Conservation (phyloP, 1,284 basidiomycete species). For the Apiotrichum gamsii region DNA sequence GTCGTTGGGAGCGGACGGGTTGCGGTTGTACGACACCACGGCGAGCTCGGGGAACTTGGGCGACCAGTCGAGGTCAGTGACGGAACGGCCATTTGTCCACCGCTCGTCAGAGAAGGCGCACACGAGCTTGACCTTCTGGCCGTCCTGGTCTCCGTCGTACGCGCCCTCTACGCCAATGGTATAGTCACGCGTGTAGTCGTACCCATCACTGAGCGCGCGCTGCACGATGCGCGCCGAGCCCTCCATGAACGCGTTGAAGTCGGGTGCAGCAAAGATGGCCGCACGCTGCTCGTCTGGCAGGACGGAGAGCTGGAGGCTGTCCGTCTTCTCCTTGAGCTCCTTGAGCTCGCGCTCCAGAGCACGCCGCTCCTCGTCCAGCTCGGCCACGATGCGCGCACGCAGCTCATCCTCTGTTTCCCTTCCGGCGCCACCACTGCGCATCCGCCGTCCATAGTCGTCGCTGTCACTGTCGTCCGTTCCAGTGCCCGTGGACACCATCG, state of each 20-base stretch:
- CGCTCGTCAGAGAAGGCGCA: constrained; percentile 85
- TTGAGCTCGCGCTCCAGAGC: constrained; percentile 69
- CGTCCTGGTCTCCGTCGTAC: constrained; percentile 78
- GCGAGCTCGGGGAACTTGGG: constrained; percentile 95
- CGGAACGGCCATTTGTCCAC: constrained; percentile 81
- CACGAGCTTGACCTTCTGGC: constrained; percentile 74
- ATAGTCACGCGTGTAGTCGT: constrained; percentile 96
- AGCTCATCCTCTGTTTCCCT: constrained; percentile 64
- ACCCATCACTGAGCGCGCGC: constrained; percentile 88
- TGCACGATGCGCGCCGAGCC: constrained; percentile 92
- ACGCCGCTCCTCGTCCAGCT: constrained; percentile 56
- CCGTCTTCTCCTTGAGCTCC: constrained; percentile 71
- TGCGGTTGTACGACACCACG: constrained; percentile 94
- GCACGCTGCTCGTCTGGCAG: constrained; percentile 75
- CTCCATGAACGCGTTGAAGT: constrained; percentile 90
- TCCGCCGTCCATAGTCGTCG: constrained; percentile 15
- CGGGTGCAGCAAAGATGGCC: constrained; percentile 73
- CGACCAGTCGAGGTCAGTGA: constrained; percentile 97
- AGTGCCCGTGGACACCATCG: constrained; percentile 38
- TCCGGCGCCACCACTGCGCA: constrained; percentile 31
- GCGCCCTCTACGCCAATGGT: constrained; percentile 71
- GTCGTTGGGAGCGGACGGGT: constrained; percentile 79
- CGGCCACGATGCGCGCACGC: constrained; percentile 57
- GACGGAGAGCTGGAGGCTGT: constrained; percentile 55
- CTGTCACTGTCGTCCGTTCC: constrained; percentile 51